phyloP scores from a whole-genome alignment of 139 green algal species.

The Micromonas commoda region DNA sequence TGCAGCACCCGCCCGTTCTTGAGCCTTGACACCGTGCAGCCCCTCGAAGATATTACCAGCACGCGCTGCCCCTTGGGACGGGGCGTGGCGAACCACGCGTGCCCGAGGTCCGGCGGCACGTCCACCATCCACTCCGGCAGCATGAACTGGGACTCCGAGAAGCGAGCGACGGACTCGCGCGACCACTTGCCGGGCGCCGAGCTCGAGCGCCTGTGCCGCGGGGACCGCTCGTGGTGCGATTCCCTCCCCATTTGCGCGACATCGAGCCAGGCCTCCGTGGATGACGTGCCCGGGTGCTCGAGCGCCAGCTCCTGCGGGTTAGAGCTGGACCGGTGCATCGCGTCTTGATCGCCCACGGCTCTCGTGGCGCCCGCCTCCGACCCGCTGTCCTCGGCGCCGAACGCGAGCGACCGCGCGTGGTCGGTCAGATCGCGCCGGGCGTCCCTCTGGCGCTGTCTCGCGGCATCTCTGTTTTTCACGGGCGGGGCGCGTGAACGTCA shows the following conservation, averaged over 20 bases:
- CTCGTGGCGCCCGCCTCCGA: neutral
- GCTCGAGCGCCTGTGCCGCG: neutral
- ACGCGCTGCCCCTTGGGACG: conserved; percentile 78
- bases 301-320: too few relatives aligned
- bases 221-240: too few relatives aligned
- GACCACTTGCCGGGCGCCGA: neutral
- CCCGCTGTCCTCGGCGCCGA: neutral
- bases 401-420: conserved; percentile 8
- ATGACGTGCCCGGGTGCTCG: too few relatives aligned
- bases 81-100: conserved; percentile 63
- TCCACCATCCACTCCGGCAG: conserved; percentile 84
- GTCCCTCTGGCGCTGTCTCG: neutral
- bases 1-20: conserved; percentile 52
- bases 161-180: conserved; percentile 6
- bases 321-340: too few relatives aligned
- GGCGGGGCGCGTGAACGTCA: neutral
- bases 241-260: too few relatives aligned
- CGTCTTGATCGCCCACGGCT: too few relatives aligned
- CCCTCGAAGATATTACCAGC: conserved; percentile 56
- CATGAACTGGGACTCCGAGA: conserved; percentile 71
- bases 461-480: neutral
- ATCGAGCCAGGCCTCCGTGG: too few relatives aligned
- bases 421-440: neutral
- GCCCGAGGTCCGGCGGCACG: conserved; percentile 44
- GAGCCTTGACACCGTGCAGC: conserved; percentile 41